Evolutionary conservation across 1,284 basidiomycete genomes (phyloP).

Genomic region (Takashimella tepidaria): DNA sequence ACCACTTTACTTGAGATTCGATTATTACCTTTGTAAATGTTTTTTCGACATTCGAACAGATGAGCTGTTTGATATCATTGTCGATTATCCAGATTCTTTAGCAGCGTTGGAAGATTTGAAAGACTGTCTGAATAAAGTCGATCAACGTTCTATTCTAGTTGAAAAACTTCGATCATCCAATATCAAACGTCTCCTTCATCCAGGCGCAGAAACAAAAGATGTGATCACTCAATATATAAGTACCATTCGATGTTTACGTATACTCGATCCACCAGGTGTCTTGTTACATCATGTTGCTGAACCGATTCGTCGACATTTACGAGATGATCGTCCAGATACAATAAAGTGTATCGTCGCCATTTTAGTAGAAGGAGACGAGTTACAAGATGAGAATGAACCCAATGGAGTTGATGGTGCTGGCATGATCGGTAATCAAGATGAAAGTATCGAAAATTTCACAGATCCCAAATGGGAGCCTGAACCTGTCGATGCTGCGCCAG

Average conservation of each 20-base stretch:
- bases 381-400: slow-evolving; percentile 48
- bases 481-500: slow-evolving; percentile 85
- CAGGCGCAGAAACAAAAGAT: slow-evolving; percentile 89
- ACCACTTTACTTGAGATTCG: slow-evolving; percentile 78
- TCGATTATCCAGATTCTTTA: slow-evolving; percentile 83
- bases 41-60: slow-evolving; percentile 78
- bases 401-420: slow-evolving; percentile 16
- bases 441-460: slow-evolving; percentile 67
- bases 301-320: slow-evolving; percentile 78
- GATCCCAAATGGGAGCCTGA: slow-evolving; percentile 91
- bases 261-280: slow-evolving; percentile 87
- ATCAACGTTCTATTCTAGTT: slow-evolving; percentile 39
- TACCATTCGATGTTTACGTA: slow-evolving; percentile 83
- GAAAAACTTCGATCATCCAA: slow-evolving; percentile 51
- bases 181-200: slow-evolving; percentile 82
- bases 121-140: slow-evolving; percentile 42
- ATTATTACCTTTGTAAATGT: slow-evolving; percentile 84
- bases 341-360: slow-evolving; percentile 88
- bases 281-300: slow-evolving; percentile 86
- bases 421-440: slow-evolving; percentile 61
- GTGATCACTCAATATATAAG: slow-evolving; percentile 91
- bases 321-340: slow-evolving; percentile 74
- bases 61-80: slow-evolving; percentile 93
- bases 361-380: slow-evolving; percentile 78
- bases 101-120: slow-evolving; percentile 83